Percentiles rank a stretch among this genome's conserved stretches.
phyloP scores from a whole-genome alignment of 2,329 filamentous ascomycete genomes.

The Ophiocordyceps unilateralis region DNA sequence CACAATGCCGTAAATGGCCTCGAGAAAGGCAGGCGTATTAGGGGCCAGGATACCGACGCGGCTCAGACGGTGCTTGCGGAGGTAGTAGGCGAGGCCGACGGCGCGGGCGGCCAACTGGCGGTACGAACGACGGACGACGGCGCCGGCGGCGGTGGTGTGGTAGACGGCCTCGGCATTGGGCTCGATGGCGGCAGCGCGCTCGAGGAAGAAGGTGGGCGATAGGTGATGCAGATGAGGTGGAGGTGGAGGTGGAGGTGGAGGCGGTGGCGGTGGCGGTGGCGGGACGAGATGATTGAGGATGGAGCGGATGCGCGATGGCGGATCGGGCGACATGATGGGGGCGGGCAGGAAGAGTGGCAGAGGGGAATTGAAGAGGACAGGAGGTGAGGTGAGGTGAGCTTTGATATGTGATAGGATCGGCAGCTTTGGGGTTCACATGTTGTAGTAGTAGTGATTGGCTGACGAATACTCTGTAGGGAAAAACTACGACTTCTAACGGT shows the following conservation, averaged over 20 bases:
- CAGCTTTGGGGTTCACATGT: too few species aligned
- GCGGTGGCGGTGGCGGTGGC: constrained; percentile 8
- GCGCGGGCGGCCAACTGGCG: constrained; percentile 71
- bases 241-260: constrained; percentile 9
- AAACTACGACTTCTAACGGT: too few species aligned
- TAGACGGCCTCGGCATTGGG: constrained; percentile 72
- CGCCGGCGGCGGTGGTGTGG: constrained; percentile 65
- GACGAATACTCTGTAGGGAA: too few species aligned
- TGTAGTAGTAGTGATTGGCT: too few species aligned
- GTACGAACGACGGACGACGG: constrained; percentile 61
- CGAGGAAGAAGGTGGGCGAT: constrained; percentile 74
- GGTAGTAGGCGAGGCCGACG: constrained; percentile 71
- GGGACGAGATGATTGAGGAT: constrained; percentile 34
- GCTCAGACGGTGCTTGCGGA: constrained; percentile 55
- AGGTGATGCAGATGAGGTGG: constrained; percentile 56
- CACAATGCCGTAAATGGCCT: constrained; percentile 73
- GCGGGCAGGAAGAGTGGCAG: too few species aligned
- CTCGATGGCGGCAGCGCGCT: constrained; percentile 74
- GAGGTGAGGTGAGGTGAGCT: too few species aligned
- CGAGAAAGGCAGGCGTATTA: constrained; percentile 89
- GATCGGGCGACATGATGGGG: background rate
- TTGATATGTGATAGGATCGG: too few species aligned
- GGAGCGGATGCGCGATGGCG: constrained; percentile 36
- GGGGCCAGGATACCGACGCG: constrained; percentile 74
- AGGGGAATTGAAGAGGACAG: too few species aligned